Conservation (phyloP, 495 filamentous ascomycete species). For the Neurospora sp. region DNA sequence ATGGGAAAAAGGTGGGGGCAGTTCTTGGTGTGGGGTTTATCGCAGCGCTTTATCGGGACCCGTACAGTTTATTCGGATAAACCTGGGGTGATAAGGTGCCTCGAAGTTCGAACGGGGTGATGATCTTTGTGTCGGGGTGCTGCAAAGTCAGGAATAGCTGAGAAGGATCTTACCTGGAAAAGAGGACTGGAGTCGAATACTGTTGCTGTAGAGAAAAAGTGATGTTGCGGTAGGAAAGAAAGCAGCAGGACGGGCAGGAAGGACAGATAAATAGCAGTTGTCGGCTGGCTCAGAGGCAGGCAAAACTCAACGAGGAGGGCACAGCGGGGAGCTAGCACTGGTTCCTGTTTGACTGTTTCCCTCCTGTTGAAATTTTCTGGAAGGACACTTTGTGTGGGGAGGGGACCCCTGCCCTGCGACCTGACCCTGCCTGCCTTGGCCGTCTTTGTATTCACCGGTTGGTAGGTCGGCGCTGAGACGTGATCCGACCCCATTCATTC, state of each 20-base stretch:
- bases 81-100: background rate
- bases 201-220: background rate
- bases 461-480: background rate
- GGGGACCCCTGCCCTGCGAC: conserved; percentile 11
- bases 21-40: conserved; percentile 12
- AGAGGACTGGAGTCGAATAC: background rate
- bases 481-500: background rate
- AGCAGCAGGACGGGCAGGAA: background rate
- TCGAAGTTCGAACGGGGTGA: background rate
- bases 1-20: conserved; percentile 14
- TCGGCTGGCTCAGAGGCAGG: background rate
- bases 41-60: background rate
- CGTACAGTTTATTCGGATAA: background rate
- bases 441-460: background rate
- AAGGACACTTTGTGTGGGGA: conserved; percentile 17
- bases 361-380: conserved; percentile 23
- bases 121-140: background rate
- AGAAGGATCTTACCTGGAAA: background rate
- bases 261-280: background rate
- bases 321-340: background rate
- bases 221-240: background rate
- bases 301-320: background rate
- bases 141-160: background rate
- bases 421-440: background rate
- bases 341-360: background rate